Percentiles rank a stretch among this genome's conserved stretches.
phyloP scores from a whole-genome alignment of 805 yeast species.

The Nakazawaea wickerhamii region DNA sequence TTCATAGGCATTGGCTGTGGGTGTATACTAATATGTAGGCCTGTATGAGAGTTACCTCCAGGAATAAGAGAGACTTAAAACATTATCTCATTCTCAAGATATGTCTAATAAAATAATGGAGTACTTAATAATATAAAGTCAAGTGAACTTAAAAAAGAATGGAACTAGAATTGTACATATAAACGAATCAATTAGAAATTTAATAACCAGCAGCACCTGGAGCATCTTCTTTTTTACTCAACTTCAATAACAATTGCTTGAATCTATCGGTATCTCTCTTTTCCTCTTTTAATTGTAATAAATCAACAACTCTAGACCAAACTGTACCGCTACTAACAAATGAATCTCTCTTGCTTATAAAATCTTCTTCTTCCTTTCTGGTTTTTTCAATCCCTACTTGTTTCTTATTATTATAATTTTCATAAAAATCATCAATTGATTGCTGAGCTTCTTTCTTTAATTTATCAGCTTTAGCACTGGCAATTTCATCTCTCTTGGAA shows the following conservation, averaged over 20 bases:
- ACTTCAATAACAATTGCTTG: slow-evolving; percentile 43
- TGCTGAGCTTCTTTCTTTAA: slow-evolving; percentile 72
- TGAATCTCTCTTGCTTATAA: slow-evolving; percentile 67
- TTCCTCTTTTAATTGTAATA: slow-evolving; percentile 28
- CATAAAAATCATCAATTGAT: slow-evolving; percentile 88
- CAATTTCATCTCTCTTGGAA: slow-evolving; percentile 69
- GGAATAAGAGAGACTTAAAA: too few relatives aligned
- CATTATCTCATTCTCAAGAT: too few relatives aligned
- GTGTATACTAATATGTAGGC: too few relatives aligned
- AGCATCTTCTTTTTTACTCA: slow-evolving; percentile 47
- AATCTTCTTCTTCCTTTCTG: slow-evolving; percentile 62
- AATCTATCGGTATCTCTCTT: slow-evolving; percentile 49
- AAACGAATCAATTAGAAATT: neutral
- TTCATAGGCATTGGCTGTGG: too few relatives aligned
- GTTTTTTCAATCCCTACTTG: slow-evolving; percentile 63
- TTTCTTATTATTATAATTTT: slow-evolving; percentile 79
- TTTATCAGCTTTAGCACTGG: slow-evolving; percentile 56
- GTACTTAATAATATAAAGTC: neutral
- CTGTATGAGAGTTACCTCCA: too few relatives aligned
- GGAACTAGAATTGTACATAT: neutral
- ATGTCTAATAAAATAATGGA: too few relatives aligned
- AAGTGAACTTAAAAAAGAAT: neutral
- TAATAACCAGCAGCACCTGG: slow-evolving; percentile 56
- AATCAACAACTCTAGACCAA: slow-evolving; percentile 52
- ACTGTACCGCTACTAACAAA: slow-evolving; percentile 44